phyloP scores from a whole-genome alignment of 2,329 filamentous ascomycete genomes.

The Elsinoe necatrix region DNA sequence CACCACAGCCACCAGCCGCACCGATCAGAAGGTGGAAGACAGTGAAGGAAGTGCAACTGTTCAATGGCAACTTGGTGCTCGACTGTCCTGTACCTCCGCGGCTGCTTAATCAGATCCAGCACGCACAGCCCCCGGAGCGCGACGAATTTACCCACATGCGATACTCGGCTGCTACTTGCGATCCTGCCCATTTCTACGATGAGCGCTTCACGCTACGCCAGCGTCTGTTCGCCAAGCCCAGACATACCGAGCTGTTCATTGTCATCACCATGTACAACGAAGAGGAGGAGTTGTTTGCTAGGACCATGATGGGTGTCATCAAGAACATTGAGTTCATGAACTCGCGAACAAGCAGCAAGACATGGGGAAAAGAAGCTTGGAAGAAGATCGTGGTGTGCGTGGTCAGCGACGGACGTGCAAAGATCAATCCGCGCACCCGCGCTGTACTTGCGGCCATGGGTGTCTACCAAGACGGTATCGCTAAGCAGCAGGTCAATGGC shows the following conservation, averaged over 20 bases:
- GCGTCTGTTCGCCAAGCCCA: slow-evolving; percentile 80
- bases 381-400: slow-evolving; percentile 99
- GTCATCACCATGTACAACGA: slow-evolving; percentile 99
- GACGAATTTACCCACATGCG: slow-evolving; percentile 88
- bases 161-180: slow-evolving; percentile 90
- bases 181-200: slow-evolving; percentile 78
- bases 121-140: slow-evolving; percentile 69
- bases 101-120: slow-evolving; percentile 76
- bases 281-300: slow-evolving; percentile 88
- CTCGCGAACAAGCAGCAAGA: slow-evolving; percentile 83
- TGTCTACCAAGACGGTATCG: slow-evolving; percentile 96
- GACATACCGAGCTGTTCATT: slow-evolving; percentile 92
- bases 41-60: slow-evolving; percentile 95
- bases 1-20: slow-evolving; percentile 46
- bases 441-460: slow-evolving; percentile 87
- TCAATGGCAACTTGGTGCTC: slow-evolving; percentile 91
- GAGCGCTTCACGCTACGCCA: slow-evolving; percentile 88
- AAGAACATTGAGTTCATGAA: slow-evolving; percentile 99
- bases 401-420: slow-evolving; percentile 91
- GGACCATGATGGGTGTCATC: slow-evolving; percentile 93
- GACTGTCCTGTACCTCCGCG: slow-evolving; percentile 91
- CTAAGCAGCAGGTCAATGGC: slow-evolving; percentile 93
- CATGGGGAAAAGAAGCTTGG: slow-evolving; percentile 97
- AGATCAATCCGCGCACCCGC: slow-evolving; percentile 88
- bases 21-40: slow-evolving; percentile 90